Conservation (phyloP, 78 protist species). For the Dictyostelium capitatum region DNA sequence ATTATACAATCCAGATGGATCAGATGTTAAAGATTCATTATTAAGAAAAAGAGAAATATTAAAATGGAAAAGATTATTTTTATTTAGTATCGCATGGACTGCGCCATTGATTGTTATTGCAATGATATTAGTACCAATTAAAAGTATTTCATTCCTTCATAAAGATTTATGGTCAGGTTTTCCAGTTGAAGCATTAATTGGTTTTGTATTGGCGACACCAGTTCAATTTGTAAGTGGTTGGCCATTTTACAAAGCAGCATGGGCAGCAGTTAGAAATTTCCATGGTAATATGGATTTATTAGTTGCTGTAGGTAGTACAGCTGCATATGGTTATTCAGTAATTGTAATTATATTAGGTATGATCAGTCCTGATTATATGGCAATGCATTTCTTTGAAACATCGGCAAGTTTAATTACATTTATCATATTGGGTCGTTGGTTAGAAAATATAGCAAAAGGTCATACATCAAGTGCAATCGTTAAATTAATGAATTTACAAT, state of each 20-base stretch:
- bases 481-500: conserved; percentile 81
- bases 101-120: conserved; percentile 53
- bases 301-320: conserved; percentile 71
- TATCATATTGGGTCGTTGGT: conserved; percentile 91
- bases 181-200: conserved; percentile 46
- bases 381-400: conserved; percentile 83
- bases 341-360: conserved; percentile 49
- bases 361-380: conserved; percentile 36
- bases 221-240: conserved; percentile 66
- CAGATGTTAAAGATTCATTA: conserved; percentile 69
- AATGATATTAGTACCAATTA: conserved; percentile 57
- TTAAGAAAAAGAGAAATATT: conserved; percentile 64
- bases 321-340: conserved; percentile 90
- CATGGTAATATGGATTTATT: conserved; percentile 84
- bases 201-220: conserved; percentile 64
- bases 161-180: not conserved
- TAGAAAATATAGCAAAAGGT: conserved; percentile 94
- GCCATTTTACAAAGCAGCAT: conserved; percentile 32
- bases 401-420: conserved; percentile 90
- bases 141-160: conserved; percentile 19
- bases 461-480: conserved; percentile 92
- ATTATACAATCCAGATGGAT: conserved; percentile 44
- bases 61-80: conserved; percentile 47
- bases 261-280: conserved; percentile 40
- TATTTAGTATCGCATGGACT: conserved; percentile 37